phyloP scores from a whole-genome alignment of 768 basidiomycete species.

The Clitopilus passeckerianus region DNA sequence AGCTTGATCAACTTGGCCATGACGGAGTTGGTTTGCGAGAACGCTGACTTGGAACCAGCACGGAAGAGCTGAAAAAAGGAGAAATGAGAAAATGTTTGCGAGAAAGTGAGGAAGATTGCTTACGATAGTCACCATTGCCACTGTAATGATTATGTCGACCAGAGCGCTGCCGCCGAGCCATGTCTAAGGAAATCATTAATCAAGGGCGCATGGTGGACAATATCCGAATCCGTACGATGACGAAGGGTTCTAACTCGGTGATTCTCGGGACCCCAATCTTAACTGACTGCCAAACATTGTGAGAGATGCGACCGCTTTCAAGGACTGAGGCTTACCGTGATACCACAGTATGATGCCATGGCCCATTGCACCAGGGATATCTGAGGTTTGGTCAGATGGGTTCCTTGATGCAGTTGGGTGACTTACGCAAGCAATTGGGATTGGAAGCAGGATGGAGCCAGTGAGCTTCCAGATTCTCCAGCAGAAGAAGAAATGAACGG shows the following conservation, averaged over 20 bases:
- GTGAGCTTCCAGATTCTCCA: conserved; percentile 18
- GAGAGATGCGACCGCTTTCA: background rate
- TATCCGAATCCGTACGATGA: conserved; percentile 4
- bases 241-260: conserved; percentile 6
- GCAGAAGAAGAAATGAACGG: conserved; percentile 15
- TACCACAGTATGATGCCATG: conserved; percentile 5
- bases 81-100: background rate
- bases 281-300: conserved; percentile 1
- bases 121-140: conserved; percentile 19
- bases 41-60: conserved; percentile 1
- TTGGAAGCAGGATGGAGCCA: conserved; percentile 5
- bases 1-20: conserved; percentile 9
- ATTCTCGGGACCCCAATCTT: conserved; percentile 3
- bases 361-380: conserved; percentile 8
- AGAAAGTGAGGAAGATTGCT: background rate
- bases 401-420: background rate
- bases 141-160: conserved; percentile 19
- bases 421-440: conserved; percentile 4
- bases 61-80: conserved; percentile 4
- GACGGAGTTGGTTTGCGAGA: conserved; percentile 2
- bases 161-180: conserved; percentile 20
- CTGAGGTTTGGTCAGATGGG: background rate
- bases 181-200: conserved; percentile 4
- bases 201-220: background rate
- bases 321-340: conserved; percentile 1